Evolutionary conservation across 2,329 filamentous ascomycete genomes (phyloP).

Genomic region (Xylariomycetidae sp.): DNA sequence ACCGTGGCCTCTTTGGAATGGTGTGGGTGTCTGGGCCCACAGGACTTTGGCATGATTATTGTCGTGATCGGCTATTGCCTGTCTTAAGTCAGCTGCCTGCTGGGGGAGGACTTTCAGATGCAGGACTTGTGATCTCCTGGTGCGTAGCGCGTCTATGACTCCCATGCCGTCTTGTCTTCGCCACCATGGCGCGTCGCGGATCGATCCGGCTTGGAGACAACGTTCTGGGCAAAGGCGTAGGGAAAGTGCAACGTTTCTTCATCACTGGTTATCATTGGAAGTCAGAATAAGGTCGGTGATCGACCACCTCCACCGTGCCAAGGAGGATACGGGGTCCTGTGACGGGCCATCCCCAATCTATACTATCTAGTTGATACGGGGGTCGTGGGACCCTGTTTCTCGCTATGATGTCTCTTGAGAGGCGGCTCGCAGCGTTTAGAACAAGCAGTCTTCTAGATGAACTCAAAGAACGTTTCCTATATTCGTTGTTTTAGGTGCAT

Average conservation of each 20-base stretch:
- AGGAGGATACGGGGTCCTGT: neutral
- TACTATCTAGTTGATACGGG: neutral
- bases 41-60: neutral
- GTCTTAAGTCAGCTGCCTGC: constrained; percentile 1
- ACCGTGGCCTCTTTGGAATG: too few relatives aligned
- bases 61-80: constrained; percentile 1
- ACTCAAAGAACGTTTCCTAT: neutral
- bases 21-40: too few relatives aligned
- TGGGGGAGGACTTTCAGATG: neutral
- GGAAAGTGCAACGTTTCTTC: constrained; percentile 2
- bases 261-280: constrained; percentile 1
- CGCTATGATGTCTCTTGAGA: neutral
- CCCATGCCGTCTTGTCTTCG: too few relatives aligned
- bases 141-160: too few relatives aligned
- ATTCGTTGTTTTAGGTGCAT: too few relatives aligned
- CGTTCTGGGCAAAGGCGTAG: neutral
- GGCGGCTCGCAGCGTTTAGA: too few relatives aligned
- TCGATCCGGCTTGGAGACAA: too few relatives aligned
- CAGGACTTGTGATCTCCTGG: neutral
- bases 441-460: constrained; percentile 1
- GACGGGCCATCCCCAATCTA: neutral
- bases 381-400: neutral
- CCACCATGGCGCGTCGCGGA: too few relatives aligned
- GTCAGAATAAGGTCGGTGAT: constrained; percentile 2
- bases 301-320: neutral